Evolutionary conservation across 108 stramenopile species (phyloP), one percentile per base, ranked within the genome.

Genomic region (Discostella pseudostelligera): DNA sequence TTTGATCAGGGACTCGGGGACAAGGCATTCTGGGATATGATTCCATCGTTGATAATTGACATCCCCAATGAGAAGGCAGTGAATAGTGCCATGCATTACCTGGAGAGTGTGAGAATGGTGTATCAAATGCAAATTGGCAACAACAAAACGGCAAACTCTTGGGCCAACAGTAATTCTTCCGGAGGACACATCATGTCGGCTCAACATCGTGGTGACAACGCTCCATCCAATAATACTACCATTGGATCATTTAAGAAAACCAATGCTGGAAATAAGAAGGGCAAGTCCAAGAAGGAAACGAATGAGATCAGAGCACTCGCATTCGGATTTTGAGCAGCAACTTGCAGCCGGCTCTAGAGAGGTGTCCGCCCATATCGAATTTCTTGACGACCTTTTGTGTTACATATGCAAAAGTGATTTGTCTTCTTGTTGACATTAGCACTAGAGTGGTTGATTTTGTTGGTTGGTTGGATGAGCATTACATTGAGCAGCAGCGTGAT

Each of bases 1-100:
- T 95, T 95, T 70, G 86, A 90, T 36, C 44, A 46, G 24, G 86
- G 89, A 5, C 78, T 86, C 37, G 80, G 44, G 0, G 89, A 90
- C 58, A 48, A 62, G 9, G 78, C 67, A 3, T 90, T 92, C 65
- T 87, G 84, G 87, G 46, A 66, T 2, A 78, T 59, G 46, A 40
- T 95, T 45, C 86, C 90, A 4, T 59, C 76, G n/a, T 69, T 95
- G 40, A 67, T 95, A 43, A 44, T 62, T 8, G 87, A 86, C 11
- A 87, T 87, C 60, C 90, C 90, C n/a, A 83, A 84, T 43, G 58
- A 62, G 44, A 26, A 50, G 8, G 57, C 65, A 16, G 59, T 81
- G 0, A 39, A 78, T 59, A 75, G 62, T 36, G 93, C 93, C 19
- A 39, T 84, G 60, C 50, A 22, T 9, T 83, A 87, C 61, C 63